These are phyloP conservation scores for Iberis pinnata DNA, from an alignment of 345 rosid species.

Conservation along the genomic window DNA sequence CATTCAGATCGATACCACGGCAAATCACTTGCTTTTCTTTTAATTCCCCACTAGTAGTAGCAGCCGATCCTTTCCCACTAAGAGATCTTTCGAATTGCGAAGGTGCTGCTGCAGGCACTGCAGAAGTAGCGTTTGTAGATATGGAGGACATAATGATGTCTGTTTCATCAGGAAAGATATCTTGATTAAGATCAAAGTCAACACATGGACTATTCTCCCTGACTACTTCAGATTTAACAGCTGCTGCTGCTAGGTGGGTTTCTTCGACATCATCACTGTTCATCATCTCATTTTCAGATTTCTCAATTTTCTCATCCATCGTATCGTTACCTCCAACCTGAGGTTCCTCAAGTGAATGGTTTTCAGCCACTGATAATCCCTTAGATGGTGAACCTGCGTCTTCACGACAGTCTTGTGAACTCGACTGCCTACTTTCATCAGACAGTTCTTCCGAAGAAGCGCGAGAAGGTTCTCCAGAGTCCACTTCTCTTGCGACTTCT, in stretches of 20 bases:
- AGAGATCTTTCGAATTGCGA: slow-evolving; percentile 60
- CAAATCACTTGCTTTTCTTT: slow-evolving; percentile 40
- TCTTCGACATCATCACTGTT: slow-evolving; percentile 45
- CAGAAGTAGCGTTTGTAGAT: slow-evolving; percentile 43
- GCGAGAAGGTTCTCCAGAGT: slow-evolving; percentile 51
- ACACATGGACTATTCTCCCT: slow-evolving; percentile 52
- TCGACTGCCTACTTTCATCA: slow-evolving; percentile 38
- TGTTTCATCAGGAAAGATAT: slow-evolving; percentile 65
- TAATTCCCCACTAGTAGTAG: slow-evolving; percentile 46
- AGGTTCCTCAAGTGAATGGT: slow-evolving; percentile 35
- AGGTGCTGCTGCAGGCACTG: slow-evolving; percentile 56
- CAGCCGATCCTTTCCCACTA: slow-evolving; percentile 72
- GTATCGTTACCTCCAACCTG: slow-evolving; percentile 30
- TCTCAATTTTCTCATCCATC: slow-evolving; percentile 31
- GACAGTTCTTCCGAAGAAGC: slow-evolving; percentile 56
- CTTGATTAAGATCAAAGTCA: slow-evolving; percentile 81
- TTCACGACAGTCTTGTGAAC: slow-evolving; percentile 42
- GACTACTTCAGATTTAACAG: slow-evolving; percentile 42
- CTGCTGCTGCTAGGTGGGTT: slow-evolving; percentile 46
- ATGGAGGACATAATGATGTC: slow-evolving; percentile 41
- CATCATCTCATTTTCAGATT: slow-evolving; percentile 34
- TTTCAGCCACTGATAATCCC: slow-evolving; percentile 40
- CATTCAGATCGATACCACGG: slow-evolving; percentile 79
- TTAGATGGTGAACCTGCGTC: slow-evolving; percentile 32
- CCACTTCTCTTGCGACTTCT: slow-evolving; percentile 85